These are phyloP conservation scores for Triticum monococcum DNA, from an alignment of 176 grass and related monocot genomes.

Conservation along the genomic window DNA sequence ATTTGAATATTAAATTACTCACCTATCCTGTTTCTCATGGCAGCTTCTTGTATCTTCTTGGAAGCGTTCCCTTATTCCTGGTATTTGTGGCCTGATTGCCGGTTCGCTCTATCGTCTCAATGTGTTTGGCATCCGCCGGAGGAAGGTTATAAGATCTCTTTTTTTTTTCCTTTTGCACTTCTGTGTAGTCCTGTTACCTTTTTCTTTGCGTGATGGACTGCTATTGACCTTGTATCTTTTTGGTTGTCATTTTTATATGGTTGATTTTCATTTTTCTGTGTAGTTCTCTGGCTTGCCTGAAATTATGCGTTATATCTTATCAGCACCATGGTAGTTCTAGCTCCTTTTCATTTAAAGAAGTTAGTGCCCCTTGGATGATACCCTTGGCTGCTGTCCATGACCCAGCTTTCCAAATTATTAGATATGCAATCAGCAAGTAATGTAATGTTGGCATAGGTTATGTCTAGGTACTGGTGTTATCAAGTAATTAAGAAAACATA, in stretches of 20 bases:
- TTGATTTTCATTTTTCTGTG: not conserved
- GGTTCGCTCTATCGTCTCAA: conserved; percentile 82
- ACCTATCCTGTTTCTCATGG: conserved; percentile 24
- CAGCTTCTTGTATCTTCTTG: conserved; percentile 92
- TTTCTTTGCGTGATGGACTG: not conserved
- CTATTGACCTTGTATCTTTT: not conserved
- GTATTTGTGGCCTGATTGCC: conserved; percentile 78
- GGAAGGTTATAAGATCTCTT: conserved; percentile 55
- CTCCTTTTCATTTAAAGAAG: conserved; percentile 1
- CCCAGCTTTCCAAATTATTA: conserved; percentile 7
- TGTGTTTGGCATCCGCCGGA: conserved; percentile 60
- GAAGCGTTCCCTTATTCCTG: conserved; percentile 85
- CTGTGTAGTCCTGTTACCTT: not conserved
- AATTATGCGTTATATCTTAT: conserved; percentile 9
- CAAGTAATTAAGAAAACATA: conserved; percentile 1
- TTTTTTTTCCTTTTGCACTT: not conserved
- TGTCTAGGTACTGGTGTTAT: not conserved
- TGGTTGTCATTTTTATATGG: conserved; percentile 10
- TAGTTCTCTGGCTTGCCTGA: not conserved
- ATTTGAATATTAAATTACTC: conserved; percentile 6
- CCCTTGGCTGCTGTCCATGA: not conserved
- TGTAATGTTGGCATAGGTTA: not conserved
- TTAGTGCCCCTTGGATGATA: not conserved
- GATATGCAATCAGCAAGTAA: conserved; percentile 35
- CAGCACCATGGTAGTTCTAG: not conserved